These are phyloP conservation scores for Trametes meyenii DNA, from an alignment of 768 basidiomycete genomes.

Conservation along the genomic window DNA sequence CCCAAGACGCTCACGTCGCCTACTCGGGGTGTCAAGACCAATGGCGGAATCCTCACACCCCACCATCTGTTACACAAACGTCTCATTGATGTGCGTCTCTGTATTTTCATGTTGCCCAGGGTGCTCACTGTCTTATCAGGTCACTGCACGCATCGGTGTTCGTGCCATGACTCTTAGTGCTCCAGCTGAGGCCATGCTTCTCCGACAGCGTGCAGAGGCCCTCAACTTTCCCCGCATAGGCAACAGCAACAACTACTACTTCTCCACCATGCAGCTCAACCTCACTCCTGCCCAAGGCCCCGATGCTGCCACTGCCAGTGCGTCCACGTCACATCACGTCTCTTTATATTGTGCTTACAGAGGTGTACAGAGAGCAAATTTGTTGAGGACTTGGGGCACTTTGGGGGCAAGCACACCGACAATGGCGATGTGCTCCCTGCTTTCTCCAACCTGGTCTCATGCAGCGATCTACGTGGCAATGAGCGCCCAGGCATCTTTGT, in stretches of 20 bases:
- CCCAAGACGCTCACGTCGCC: not conserved
- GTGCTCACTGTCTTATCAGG: not conserved
- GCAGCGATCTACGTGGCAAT: not conserved
- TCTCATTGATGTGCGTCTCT: not conserved
- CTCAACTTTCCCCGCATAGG: slow-evolving; percentile 3
- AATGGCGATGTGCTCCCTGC: not conserved
- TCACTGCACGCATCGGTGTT: not conserved
- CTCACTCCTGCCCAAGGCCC: not conserved
- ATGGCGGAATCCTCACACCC: not conserved
- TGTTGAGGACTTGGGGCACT: not conserved
- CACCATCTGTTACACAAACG: not conserved
- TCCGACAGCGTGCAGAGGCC: not conserved
- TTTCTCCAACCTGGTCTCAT: not conserved
- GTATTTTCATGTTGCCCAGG: not conserved
- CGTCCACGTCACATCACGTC: not conserved
- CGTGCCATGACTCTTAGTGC: not conserved
- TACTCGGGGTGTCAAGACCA: not conserved
- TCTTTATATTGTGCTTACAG: not conserved
- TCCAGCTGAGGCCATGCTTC: not conserved
- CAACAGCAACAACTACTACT: not conserved
- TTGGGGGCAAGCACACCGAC: not conserved
- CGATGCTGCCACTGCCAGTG: not conserved
- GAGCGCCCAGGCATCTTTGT: not conserved
- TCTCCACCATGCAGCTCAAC: not conserved
- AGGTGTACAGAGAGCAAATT: not conserved